Conservation (phyloP, 208 protist species). For the Trypanosoma rangeli region DNA sequence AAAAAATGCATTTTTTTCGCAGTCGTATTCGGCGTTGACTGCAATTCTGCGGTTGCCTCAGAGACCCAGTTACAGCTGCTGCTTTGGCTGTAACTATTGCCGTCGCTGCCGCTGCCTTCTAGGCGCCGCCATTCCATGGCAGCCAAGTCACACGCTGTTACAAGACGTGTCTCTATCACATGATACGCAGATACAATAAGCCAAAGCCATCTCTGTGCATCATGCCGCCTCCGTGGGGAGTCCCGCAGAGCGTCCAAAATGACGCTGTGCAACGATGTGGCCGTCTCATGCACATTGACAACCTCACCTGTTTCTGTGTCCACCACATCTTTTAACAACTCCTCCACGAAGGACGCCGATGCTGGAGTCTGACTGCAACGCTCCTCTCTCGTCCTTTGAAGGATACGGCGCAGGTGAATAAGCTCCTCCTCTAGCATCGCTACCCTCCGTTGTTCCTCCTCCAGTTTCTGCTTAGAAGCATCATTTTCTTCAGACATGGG, state of each 20-base stretch:
- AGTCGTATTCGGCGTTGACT: constrained; percentile 19
- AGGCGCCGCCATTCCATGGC: constrained; percentile 1
- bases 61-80: not conserved
- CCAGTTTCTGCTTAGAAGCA: constrained; percentile 1
- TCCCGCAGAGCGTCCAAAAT: constrained; percentile 56
- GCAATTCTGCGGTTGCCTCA: not conserved
- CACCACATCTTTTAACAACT: constrained; percentile 46
- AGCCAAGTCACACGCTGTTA: constrained; percentile 50
- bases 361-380: not conserved
- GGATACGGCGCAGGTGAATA: constrained; percentile 12
- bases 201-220: constrained; percentile 77
- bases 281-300: constrained; percentile 53
- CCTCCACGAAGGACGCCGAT: constrained; percentile 25
- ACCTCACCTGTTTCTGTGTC: constrained; percentile 50
- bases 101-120: not conserved
- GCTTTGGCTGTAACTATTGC: not conserved
- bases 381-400: constrained; percentile 19
- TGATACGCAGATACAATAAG: constrained; percentile 62
- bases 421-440: constrained; percentile 17
- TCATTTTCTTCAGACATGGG: not conserved
- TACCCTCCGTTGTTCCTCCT: constrained; percentile 3
- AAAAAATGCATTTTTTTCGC: not conserved
- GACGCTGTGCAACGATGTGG: constrained; percentile 61
- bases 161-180: constrained; percentile 61
- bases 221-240: constrained; percentile 30